phyloP scores from a whole-genome alignment of 345 rosid genomes.

The Eucalyptus brandiana region DNA sequence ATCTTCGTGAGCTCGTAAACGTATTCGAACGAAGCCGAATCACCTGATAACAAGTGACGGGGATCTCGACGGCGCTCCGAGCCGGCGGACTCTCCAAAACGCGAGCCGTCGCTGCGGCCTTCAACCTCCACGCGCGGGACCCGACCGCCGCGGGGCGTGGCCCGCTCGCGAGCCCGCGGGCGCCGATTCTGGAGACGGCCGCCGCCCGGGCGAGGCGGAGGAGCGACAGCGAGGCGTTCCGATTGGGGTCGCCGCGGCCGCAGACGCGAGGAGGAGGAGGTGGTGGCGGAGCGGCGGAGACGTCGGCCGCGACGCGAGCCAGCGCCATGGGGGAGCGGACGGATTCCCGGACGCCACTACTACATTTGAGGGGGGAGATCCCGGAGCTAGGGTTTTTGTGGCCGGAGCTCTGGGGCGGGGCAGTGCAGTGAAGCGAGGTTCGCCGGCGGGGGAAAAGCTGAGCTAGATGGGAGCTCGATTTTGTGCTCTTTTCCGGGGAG shows the following conservation, averaged over 20 bases:
- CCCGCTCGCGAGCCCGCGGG: background rate
- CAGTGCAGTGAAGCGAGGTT: background rate
- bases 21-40: background rate
- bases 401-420: background rate
- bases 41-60: constrained; percentile 6
- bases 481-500: background rate
- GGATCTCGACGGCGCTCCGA: background rate
- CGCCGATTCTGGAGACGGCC: background rate
- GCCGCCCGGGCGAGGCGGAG: background rate
- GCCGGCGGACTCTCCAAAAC: background rate
- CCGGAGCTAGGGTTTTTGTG: background rate
- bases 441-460: background rate
- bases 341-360: background rate
- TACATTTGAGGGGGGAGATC: background rate
- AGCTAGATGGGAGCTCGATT: background rate
- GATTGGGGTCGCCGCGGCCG: background rate
- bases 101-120: background rate
- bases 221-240: background rate
- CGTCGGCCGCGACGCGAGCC: background rate
- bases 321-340: background rate
- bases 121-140: background rate
- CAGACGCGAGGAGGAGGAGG: background rate
- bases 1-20: background rate
- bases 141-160: background rate
- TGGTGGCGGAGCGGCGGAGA: background rate